Conservation (phyloP, 164 flowering plant species). For the Liriodendron chinense region DNA sequence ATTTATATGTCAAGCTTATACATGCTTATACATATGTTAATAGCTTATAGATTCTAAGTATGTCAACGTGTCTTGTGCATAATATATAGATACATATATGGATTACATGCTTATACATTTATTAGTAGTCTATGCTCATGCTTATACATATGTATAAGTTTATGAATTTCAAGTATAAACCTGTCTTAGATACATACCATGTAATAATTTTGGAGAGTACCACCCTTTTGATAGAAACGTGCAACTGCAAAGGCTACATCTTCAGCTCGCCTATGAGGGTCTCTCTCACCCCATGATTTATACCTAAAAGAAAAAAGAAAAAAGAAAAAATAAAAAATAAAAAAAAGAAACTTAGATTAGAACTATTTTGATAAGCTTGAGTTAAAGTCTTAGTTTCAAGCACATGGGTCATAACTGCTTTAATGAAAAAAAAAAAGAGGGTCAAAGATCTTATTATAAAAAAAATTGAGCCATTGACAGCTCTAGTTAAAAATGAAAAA, state of each 20-base stretch:
- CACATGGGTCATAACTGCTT: no score
- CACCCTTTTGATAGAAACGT: conserved; percentile 33
- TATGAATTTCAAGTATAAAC: no score
- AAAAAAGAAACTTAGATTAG: background rate
- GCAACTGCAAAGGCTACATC: conserved; percentile 44
- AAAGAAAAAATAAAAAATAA: background rate
- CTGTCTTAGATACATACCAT: conserved; percentile 23
- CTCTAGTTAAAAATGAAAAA: background rate
- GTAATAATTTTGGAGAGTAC: conserved; percentile 42
- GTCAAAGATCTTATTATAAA: background rate
- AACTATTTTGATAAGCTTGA: background rate
- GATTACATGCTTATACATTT: no score
- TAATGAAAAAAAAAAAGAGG: background rate
- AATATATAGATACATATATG: no score
- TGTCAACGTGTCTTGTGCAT: no score
- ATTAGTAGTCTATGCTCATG: no score
- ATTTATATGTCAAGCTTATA: no score
- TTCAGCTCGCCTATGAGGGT: conserved; percentile 37
- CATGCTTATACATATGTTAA: no score
- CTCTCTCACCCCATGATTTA: conserved; percentile 31
- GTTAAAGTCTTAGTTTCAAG: background rate
- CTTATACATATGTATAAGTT: no score
- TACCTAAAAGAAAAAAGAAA: conserved; percentile 26
- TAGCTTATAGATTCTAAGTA: no score
- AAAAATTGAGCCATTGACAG: background rate